Conservation (phyloP, 352 stramenopile species). For the Lagenidium sp. region DNA sequence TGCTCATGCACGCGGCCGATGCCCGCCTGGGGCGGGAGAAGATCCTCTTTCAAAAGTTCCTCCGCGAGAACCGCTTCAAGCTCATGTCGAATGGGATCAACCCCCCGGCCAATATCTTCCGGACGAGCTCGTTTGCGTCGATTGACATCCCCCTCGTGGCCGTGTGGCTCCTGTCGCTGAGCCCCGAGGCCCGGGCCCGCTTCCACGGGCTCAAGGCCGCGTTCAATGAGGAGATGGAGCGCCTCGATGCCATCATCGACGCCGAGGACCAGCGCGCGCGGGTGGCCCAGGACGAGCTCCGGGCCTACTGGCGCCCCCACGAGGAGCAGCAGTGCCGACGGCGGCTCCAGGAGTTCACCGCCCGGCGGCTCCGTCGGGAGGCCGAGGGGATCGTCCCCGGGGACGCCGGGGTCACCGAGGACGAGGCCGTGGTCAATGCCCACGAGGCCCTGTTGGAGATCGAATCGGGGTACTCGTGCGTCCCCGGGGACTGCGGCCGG, state of each 20-base stretch:
- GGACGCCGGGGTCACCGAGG: conserved; percentile 32
- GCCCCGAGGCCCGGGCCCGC: conserved; percentile 66
- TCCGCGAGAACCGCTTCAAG: conserved; percentile 92
- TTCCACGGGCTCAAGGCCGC: conserved; percentile 86
- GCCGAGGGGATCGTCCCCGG: conserved; percentile 42
- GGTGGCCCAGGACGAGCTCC: conserved; percentile 34
- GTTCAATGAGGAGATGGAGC: conserved; percentile 85
- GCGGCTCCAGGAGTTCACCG: conserved; percentile 72
- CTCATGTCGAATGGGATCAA: conserved; percentile 91
- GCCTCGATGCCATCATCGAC: conserved; percentile 66
- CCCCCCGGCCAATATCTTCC: conserved; percentile 86
- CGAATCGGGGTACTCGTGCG: conserved; percentile 69
- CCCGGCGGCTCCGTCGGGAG: conserved; percentile 56
- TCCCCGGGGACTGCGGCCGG: conserved; percentile 64
- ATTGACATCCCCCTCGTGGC: conserved; percentile 88
- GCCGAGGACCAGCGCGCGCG: conserved; percentile 52
- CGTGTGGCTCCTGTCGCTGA: conserved; percentile 85
- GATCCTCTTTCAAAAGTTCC: conserved; percentile 91
- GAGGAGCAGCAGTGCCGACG: conserved; percentile 61
- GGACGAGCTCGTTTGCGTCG: conserved; percentile 78
- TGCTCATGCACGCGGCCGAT: conserved; percentile 84
- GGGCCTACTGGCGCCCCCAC: conserved; percentile 41
- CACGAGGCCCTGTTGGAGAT: conserved; percentile 83
- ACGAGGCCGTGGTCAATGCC: conserved; percentile 75
- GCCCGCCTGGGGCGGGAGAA: conserved; percentile 82